Evolutionary conservation across 768 basidiomycete species (phyloP), one percentile per base, ranked within the genome.

Genomic region (Gloeophyllum trabeum): DNA sequence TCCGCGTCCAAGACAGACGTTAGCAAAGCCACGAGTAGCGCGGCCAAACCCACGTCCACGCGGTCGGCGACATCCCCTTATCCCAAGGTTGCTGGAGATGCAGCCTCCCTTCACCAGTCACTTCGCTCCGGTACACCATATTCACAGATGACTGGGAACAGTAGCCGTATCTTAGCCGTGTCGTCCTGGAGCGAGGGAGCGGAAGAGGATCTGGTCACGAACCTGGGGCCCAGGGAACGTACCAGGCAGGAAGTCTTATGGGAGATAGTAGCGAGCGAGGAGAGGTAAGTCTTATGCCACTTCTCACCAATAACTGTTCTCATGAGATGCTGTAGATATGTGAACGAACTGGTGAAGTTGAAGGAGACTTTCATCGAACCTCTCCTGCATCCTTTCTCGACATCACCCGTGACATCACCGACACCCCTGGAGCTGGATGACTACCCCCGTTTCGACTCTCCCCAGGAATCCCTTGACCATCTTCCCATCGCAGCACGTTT

Each of bases 161-260:
- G 77, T 41, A 82, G 77, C 47, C 75, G 81, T 34, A 86, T 91
- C 44, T 67, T 87, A 30, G 74, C 83, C 23, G 84, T 81, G 1
- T 62, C 75, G 47, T 87, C 84, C 16, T 97, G 93, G 93, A 93
- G 89, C 54, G 88, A 94, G 58, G 84, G 82, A 48, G 89, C 92
- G 6, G 91, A 93, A 58, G 90, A 88, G 43, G 93, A 97, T 60
- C 76, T 97, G 34, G 87, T 97, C 16, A 80, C 81, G 35, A 90
- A 97, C 55, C 69, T 97, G 25, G 89, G 91, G n/a, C 81, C 89
- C 35, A 78, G 89, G 46, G 93, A 97, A 59, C 77, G 93, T 44
- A 96, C 93, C 28, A 76, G 93, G 41, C 93, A 97, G 61, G 93
- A 97, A 64, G 93, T 97, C 4, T 61, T 97, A 21, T 96, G 90